Conservation (phyloP, 2,329 filamentous ascomycete genomes). For the Pseudocercospora eumusae region DNA sequence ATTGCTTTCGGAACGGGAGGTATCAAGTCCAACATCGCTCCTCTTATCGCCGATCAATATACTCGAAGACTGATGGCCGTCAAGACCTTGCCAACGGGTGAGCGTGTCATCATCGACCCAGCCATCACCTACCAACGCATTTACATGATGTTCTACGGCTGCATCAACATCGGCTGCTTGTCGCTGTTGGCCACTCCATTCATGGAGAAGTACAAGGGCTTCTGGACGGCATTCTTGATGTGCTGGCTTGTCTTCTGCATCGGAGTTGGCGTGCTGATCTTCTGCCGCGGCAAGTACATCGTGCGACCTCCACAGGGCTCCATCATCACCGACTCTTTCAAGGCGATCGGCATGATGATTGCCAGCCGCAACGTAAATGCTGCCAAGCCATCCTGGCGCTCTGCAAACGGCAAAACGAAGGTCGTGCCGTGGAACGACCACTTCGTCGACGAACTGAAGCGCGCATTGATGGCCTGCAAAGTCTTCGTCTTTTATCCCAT, state of each 20-base stretch:
- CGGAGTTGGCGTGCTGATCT: conserved; percentile 58
- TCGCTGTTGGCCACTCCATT: conserved; percentile 67
- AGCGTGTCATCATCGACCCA: conserved; percentile 51
- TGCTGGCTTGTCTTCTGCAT: conserved; percentile 65
- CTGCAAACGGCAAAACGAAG: conserved; percentile 50
- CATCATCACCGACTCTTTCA: conserved; percentile 67
- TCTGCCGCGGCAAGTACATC: conserved; percentile 40
- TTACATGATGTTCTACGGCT: conserved; percentile 68
- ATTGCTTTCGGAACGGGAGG: conserved; percentile 76
- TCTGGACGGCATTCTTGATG: conserved; percentile 65
- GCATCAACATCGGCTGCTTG: conserved; percentile 72
- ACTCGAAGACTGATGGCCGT: conserved; percentile 46
- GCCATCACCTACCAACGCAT: conserved; percentile 52
- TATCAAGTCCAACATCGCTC: conserved; percentile 75
- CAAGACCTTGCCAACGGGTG: conserved; percentile 43
- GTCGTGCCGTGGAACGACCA: conserved; percentile 64
- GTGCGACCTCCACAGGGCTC: conserved; percentile 60
- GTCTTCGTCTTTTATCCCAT: conserved; percentile 60
- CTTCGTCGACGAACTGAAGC: conserved; percentile 72
- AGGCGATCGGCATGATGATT: conserved; percentile 59
- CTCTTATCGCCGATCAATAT: conserved; percentile 53
- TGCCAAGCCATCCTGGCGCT: conserved; percentile 66
- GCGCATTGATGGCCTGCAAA: conserved; percentile 65
- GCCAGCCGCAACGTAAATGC: conserved; percentile 58
- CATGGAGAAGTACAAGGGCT: conserved; percentile 67